phyloP scores from a whole-genome alignment of 495 filamentous ascomycete species.

The Podospora australis region DNA sequence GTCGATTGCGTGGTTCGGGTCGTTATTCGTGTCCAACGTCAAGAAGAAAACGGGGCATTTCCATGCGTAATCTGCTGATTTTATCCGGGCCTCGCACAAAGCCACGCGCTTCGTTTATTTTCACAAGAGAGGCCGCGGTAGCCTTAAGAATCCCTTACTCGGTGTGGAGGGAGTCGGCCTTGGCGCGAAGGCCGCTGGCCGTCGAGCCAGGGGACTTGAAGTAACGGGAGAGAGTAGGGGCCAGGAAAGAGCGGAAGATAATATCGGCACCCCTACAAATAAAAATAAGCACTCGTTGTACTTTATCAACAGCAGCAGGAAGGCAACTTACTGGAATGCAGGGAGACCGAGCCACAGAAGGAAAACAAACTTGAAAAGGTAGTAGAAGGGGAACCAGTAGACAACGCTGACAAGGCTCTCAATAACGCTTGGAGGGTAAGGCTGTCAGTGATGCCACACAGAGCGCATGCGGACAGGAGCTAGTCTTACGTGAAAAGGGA shows the following conservation, averaged over 20 bases:
- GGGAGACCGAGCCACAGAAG: slow-evolving; percentile 96
- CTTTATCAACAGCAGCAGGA: too few relatives aligned
- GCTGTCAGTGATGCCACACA: slow-evolving; percentile 6
- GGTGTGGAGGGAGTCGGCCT: slow-evolving; percentile 71
- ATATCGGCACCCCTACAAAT: slow-evolving; percentile 85
- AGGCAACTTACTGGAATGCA: slow-evolving; percentile 70
- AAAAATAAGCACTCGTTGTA: too few relatives aligned
- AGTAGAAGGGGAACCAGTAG: slow-evolving; percentile 99
- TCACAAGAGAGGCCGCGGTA: slow-evolving; percentile 1
- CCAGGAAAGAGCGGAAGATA: slow-evolving; percentile 92
- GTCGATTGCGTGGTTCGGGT: slow-evolving; percentile 18
- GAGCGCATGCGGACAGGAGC: neutral
- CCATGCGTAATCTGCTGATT: slow-evolving; percentile 4
- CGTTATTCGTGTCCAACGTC: slow-evolving; percentile 25
- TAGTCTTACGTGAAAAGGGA: slow-evolving; percentile 78
- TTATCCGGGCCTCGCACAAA: slow-evolving; percentile 12
- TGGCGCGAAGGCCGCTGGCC: slow-evolving; percentile 81
- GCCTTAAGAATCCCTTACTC: slow-evolving; percentile 33
- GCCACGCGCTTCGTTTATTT: slow-evolving; percentile 18
- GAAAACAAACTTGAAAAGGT: slow-evolving; percentile 97
- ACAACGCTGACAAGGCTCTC: slow-evolving; percentile 90
- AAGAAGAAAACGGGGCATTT: slow-evolving; percentile 16
- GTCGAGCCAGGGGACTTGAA: slow-evolving; percentile 72
- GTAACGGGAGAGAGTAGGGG: slow-evolving; percentile 85
- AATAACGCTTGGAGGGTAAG: slow-evolving; percentile 58